Conservation (phyloP, 2,329 filamentous ascomycete species). For the Passalora sequoiae region DNA sequence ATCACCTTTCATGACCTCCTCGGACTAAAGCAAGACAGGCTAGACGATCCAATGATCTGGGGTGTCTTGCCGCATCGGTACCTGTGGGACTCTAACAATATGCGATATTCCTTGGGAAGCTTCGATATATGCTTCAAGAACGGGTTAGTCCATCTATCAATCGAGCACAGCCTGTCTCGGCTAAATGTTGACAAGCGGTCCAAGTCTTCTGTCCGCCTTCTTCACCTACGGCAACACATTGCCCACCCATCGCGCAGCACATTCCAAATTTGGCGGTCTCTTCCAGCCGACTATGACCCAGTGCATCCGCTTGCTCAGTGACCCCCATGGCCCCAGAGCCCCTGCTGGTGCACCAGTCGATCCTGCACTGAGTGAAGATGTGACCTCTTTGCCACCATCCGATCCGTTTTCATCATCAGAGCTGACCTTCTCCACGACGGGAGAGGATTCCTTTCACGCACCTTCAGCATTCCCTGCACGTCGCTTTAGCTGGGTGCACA, state of each 20-base stretch:
- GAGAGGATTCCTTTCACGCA: constrained; percentile 60
- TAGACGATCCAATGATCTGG: constrained; percentile 95
- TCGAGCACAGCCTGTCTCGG: constrained; percentile 12
- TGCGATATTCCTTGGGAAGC: constrained; percentile 84
- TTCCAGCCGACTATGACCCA: constrained; percentile 87
- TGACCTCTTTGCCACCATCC: constrained; percentile 30
- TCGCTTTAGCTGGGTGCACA: constrained; percentile 79
- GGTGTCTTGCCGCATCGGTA: constrained; percentile 75
- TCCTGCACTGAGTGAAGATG: neutral
- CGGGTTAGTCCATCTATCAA: constrained; percentile 47
- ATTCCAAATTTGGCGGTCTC: constrained; percentile 75
- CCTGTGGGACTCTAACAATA: constrained; percentile 64
- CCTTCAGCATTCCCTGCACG: constrained; percentile 67
- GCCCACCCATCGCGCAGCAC: constrained; percentile 73
- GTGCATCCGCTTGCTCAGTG: constrained; percentile 75
- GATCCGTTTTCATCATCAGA: constrained; percentile 54
- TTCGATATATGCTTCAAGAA: constrained; percentile 95
- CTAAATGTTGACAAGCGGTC: constrained; percentile 6
- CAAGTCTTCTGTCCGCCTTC: constrained; percentile 66
- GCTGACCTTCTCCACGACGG: constrained; percentile 62
- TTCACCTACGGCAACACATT: constrained; percentile 87
- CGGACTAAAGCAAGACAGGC: constrained; percentile 46
- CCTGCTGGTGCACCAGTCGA: neutral
- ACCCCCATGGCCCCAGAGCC: constrained; percentile 30
- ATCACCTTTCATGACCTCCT: constrained; percentile 6